Percentiles rank a stretch among this genome's conserved stretches.
Evolutionary conservation across 352 stramenopile species (phyloP).

Genomic region (Thraustochytrium striatum): DNA sequence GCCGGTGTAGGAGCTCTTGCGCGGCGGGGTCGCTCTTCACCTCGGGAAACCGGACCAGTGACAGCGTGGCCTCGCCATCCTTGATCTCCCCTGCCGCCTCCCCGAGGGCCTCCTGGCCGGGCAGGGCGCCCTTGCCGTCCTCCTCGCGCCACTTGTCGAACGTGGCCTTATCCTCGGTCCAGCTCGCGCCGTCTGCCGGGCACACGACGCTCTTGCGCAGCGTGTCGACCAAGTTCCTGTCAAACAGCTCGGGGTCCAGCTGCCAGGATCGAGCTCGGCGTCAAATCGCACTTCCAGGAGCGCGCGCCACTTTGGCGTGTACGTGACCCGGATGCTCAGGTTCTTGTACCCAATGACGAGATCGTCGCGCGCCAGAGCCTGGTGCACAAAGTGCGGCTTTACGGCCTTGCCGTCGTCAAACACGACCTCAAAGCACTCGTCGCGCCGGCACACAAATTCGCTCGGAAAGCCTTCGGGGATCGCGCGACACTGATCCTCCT

Average conservation of each 20-base stretch:
- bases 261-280: not conserved
- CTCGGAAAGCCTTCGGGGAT: slow-evolving; percentile 25
- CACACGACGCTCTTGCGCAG: slow-evolving; percentile 5
- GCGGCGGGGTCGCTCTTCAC: not conserved
- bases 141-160: slow-evolving; percentile 2
- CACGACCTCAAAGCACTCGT: slow-evolving; percentile 5
- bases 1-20: not conserved
- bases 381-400: slow-evolving; percentile 27
- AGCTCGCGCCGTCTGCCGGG: not conserved
- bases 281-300: not conserved
- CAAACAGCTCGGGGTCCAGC: not conserved
- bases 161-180: not conserved
- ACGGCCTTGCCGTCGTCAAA: not conserved
- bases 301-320: slow-evolving; percentile 1
- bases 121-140: not conserved
- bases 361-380: slow-evolving; percentile 17
- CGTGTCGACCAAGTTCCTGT: slow-evolving; percentile 1
- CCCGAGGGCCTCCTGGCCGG: not conserved
- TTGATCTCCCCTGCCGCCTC: not conserved
- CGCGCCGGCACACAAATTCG: not conserved
- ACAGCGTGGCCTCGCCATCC: not conserved
- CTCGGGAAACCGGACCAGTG: not conserved
- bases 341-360: slow-evolving; percentile 32
- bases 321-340: not conserved
- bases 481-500: not conserved